Evolutionary conservation across 768 basidiomycete species (phyloP).

Genomic region (Mrakia gelida): DNA sequence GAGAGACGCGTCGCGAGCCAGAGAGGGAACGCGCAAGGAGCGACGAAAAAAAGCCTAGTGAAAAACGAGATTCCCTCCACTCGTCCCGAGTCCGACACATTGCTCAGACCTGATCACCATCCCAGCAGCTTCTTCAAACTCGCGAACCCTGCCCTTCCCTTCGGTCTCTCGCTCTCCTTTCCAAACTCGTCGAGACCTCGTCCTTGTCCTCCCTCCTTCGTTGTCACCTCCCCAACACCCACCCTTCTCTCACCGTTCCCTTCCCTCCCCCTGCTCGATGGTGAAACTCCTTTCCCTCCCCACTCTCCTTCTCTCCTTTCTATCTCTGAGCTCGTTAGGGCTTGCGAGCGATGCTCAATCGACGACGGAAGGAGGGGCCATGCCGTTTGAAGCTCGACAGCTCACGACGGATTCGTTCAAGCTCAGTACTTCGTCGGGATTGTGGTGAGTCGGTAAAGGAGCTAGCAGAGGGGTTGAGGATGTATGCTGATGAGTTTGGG

Average conservation of each 20-base stretch:
- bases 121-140: too few species aligned
- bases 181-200: neutral
- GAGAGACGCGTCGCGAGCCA: too few species aligned
- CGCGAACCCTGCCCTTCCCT: too few species aligned
- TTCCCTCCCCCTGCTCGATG: neutral
- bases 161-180: neutral
- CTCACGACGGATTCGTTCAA: conserved; percentile 36
- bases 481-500: too few species aligned
- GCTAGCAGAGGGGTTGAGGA: too few species aligned
- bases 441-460: conserved; percentile 40
- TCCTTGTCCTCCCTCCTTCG: neutral
- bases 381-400: neutral
- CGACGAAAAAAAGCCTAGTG: too few species aligned
- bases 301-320: neutral
- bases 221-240: neutral
- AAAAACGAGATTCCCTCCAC: too few species aligned
- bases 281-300: neutral
- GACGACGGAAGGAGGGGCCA: neutral
- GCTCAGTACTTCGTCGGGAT: conserved; percentile 37
- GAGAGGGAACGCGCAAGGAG: too few species aligned
- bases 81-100: too few species aligned
- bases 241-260: neutral
- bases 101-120: too few species aligned
- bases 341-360: neutral
- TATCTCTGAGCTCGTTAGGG: neutral